Percentiles rank a stretch among this genome's conserved stretches.
phyloP scores from a whole-genome alignment of 2,329 filamentous ascomycete genomes.

The Nemania serpens region DNA sequence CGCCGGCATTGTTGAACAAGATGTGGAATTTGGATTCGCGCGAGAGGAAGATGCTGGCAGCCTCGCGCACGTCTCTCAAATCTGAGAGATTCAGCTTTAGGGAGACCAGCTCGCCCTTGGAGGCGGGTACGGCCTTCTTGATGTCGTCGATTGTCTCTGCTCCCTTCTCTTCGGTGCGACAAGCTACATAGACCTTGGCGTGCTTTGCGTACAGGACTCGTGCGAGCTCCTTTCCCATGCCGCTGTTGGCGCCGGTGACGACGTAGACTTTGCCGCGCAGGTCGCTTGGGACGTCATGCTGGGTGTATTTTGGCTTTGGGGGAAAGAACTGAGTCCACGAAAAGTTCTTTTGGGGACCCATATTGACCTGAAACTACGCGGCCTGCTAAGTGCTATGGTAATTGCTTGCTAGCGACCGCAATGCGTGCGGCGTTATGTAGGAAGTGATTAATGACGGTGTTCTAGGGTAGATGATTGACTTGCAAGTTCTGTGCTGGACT shows the following conservation, averaged over 20 bases:
- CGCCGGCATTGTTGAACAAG: slow-evolving; percentile 22
- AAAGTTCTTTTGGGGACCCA: too few relatives aligned
- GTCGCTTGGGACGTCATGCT: too few relatives aligned
- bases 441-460: too few relatives aligned
- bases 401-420: too few relatives aligned
- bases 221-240: not conserved
- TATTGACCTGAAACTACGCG: too few relatives aligned
- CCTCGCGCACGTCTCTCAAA: not conserved
- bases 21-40: slow-evolving; percentile 7
- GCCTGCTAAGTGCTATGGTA: too few relatives aligned
- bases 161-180: not conserved
- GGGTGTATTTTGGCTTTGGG: too few relatives aligned
- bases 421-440: too few relatives aligned
- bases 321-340: too few relatives aligned
- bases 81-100: slow-evolving; percentile 13
- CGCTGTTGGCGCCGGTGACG: not conserved
- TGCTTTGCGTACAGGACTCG: not conserved
- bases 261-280: not conserved
- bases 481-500: too few relatives aligned
- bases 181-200: not conserved
- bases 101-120: not conserved
- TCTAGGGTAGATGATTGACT: too few relatives aligned
- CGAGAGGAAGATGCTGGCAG: not conserved
- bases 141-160: not conserved
- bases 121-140: not conserved